Evolutionary conservation across 345 rosid genomes (phyloP), one percentile per base, ranked within the genome.

Genomic region (Eucalyptus regnans): DNA sequence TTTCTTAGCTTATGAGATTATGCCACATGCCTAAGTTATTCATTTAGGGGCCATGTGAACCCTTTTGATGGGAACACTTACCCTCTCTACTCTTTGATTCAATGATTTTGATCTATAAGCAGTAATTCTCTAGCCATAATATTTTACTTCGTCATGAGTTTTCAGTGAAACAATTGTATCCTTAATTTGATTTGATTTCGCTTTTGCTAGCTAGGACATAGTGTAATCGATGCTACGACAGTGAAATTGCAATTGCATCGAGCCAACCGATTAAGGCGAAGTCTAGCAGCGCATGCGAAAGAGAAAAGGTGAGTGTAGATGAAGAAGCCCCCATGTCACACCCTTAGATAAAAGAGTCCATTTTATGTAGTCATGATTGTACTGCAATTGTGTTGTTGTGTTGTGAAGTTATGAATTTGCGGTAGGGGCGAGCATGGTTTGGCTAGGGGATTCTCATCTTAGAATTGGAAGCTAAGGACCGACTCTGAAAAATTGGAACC

Each of bases 401-500:
- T 25, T 11, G 14, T 58, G 29, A 8, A 58, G 13, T 50, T 50
- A 50, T 50, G 52, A 50, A 50, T 50, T 50, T 14, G 52, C 6
- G 8, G 17, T 17, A 22, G 20, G 1, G 23, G 23, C 18, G 23
- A 52, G 23, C 56, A 52, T 52, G 23, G 9, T 52, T 52, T 2
- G 1, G 56, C 56, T 52, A 52, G 0, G 56, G 56, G 9, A 52
- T 18, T 52, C 56, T 18, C 23, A 52, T 52, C 56, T 52, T 52
- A 18, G 56, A 52, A 52, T 52, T 52, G 9, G n/a, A n/a, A n/a
- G n/a, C n/a, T n/a, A n/a, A n/a, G n/a, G n/a, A n/a, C n/a, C n/a
- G n/a, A 4, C 4, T 52, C 1, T 0, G 0, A 52, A 52, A 52
- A 52, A 18, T 52, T 52, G 9, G 0, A 52, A 52, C 23, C 3